Base-by-base conservation (phyloP, 1,139 yeast species). In the Zygosaccharomyces pseudobailii region DNA sequence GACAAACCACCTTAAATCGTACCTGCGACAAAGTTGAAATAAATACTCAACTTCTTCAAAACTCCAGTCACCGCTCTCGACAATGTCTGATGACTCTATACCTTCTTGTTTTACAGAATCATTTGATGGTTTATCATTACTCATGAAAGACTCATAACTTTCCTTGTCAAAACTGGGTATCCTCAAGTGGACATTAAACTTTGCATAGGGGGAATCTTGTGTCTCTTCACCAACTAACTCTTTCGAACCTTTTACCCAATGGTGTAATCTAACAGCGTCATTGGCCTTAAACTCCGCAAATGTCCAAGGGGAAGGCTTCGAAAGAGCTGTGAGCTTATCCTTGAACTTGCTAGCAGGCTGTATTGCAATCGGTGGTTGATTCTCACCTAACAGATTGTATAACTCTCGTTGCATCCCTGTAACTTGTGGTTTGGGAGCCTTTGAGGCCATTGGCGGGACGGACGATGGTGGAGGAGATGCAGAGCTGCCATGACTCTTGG, bases 371-470 rank as follows among this genome's bases (percentile, higher is more conserved):
- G 98, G 94, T 0, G 98, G 97, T 2, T 95, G 82, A 65, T 88
- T 89, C 36, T 94, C 92, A 2, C 99, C 98, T 36, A 94, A 71
- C 50, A 94, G 73, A 57, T 85, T 86, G 66, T 85, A 90, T 46
- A 92, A 72, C 65, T 92, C 98, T 55, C 98, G 76, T 53, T 88
- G 94, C 81, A 92, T 85, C 20, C 96, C 96, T 17, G 87, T 80
- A 52, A 76, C 78, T 52, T 76, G 75, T 4, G 73, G 72, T 34
- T 67, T 59, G 24, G 58, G 56, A 40, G 55, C 57, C 40, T 53
- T 55, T 25, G 52, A 43, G 4, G 49, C 35, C 8, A 50, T 42
- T 45, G 58, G 36, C 47, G 52, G 33, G 36, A 40, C 45, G 6
- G 48, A 32, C 25, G 45, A 46, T 21, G 50, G 50, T 24, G 53